Base-by-base conservation (phyloP, 441 rosid genomes). In the Viola pubescens region DNA sequence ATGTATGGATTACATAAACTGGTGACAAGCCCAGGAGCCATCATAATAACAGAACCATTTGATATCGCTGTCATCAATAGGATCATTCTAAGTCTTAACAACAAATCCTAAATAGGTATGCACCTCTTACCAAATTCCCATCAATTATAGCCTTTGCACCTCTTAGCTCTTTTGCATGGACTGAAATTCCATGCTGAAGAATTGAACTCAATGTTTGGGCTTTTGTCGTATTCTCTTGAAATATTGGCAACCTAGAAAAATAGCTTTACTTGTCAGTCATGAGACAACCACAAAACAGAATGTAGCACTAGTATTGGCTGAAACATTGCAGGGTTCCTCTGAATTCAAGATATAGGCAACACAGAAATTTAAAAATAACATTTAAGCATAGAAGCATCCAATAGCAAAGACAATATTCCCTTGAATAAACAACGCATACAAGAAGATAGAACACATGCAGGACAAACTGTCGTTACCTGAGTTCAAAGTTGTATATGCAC, bases 101-200 rank as follows among this genome's bases (percentile, higher is more conserved):
- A 26, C 34, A 26, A 26, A 1, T 26, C 34, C 34, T 26, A 26
- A 1, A 26, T 26, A 26, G 49, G 49, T 5, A 46, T 5, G 10
- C 52, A 59, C 41, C 62, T 54, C 82, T 78, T 70, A 91, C 97
- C 91, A 87, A 76, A 56, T 75, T 77, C 41, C 98, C 95, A 78
- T 89, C 89, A 68, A 89, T 70, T 75, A 89, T 48, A n/a, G 94
- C 87, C 73, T 65, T 84, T 66, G 94, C 91, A 76, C 65, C 73
- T 61, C 58, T 76, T 52, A 91, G 77, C 73, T 82, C 95, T 74
- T 80, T 80, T 37, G 71, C 88, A 62, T 77, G 83, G 68, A 61
- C 48, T 45, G 79, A 73, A 60, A 89, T 81, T 82, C 79, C 88
- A 60, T 71, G 77, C 60, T 65, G 89, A 47, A 89, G 88, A 64